Conservation (phyloP, 2,329 filamentous ascomycete genomes). For the Aspergillus fischeri region DNA sequence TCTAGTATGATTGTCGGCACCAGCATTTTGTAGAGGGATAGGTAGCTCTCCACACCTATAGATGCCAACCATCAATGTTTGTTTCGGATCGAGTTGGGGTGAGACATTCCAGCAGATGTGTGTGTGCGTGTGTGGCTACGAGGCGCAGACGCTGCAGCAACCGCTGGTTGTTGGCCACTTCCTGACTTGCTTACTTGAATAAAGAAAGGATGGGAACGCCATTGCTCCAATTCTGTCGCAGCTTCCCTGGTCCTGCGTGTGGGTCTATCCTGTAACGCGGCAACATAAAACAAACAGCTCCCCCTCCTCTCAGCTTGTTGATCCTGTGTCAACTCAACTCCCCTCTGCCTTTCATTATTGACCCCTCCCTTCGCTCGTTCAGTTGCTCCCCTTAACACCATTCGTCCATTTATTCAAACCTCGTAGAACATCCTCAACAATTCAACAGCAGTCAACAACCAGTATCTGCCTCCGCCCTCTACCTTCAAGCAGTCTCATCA, state of each 20-base stretch:
- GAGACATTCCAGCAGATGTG: constrained; percentile 21
- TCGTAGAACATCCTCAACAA: constrained; percentile 1
- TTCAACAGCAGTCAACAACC: constrained; percentile 7
- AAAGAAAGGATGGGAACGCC: constrained; percentile 4
- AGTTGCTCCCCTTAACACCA: neutral
- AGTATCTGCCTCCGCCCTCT: neutral
- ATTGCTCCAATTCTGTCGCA: constrained; percentile 17
- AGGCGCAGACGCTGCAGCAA: constrained; percentile 15
- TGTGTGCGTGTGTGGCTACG: neutral
- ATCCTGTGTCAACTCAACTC: constrained; percentile 1
- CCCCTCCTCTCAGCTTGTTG: constrained; percentile 18
- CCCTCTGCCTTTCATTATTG: neutral
- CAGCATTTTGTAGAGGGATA: neutral
- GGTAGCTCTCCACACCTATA: neutral
- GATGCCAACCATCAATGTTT: neutral
- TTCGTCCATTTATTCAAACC: constrained; percentile 4
- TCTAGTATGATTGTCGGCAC: neutral
- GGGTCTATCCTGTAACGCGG: constrained; percentile 24
- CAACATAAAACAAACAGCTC: constrained; percentile 27
- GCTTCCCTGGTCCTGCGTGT: constrained; percentile 23
- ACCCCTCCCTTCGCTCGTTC: neutral
- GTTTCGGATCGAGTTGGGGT: constrained; percentile 14
- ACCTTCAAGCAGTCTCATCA: constrained; percentile 15
- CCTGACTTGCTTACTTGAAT: neutral
- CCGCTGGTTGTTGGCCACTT: constrained; percentile 19